Evolutionary conservation across 1,284 basidiomycete species (phyloP), one percentile per base, ranked within the genome.

Genomic region (Sporisorium graminicola): DNA sequence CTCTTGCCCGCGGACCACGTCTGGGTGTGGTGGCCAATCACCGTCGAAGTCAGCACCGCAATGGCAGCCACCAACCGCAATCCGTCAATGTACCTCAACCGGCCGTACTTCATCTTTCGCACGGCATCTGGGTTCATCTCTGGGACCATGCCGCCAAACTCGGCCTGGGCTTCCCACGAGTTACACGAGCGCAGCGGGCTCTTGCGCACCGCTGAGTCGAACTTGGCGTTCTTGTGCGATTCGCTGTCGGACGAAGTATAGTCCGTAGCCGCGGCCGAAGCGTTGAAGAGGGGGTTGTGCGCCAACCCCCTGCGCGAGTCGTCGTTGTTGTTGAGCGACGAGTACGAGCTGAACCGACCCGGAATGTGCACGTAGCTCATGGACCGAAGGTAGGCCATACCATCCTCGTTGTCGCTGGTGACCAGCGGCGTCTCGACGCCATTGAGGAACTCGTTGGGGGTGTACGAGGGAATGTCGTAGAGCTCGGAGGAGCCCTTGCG

Each of bases 301-400:
- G 58, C 51, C 18, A 66, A 74, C 18, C 22, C 51, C 7, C 67
- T 40, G 37, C 55, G 50, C 10, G 66, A 63, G 22, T 66, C 65
- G 42, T 74, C 65, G 13, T 18, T 20, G n/a, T n/a, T n/a, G 20
- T 20, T n/a, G 5, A 50, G 33, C 5, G 56, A 50, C 0, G 63
- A 54, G 46, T 68, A 74, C 10, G 61, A 65, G 54, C 58, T 58
- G 58, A 65, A 69, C 10, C 72, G 65, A 27, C 72, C 72, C 2
- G 66, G 62, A 24, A 58, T 63, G 57, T 66, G 72, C 2, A 74
- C 67, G 47, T 74, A 74, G 59, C 59, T 63, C 72, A 74, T 74
- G 35, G 72, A 74, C 3, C 72, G 72, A 9, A 74, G 46, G 40
- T 74, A 74, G 27, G 72, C 72, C 72, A 74, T 74, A 37, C 60